Evolutionary conservation across 2,329 filamentous ascomycete genomes (phyloP).

Genomic region (Beauveria medogensis): DNA sequence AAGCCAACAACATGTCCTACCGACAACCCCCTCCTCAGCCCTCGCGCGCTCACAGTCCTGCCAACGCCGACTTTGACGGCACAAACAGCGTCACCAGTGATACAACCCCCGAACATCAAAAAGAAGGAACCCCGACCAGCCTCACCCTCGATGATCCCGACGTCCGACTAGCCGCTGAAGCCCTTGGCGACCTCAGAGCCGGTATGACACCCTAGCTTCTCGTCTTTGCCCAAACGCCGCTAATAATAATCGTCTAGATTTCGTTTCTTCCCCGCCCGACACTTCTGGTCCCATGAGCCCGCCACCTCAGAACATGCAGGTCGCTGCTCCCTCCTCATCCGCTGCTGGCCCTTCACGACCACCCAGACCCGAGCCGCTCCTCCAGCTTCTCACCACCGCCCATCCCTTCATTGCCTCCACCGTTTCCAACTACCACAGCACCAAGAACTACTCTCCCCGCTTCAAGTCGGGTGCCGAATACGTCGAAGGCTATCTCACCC

Average conservation of each 20-base stretch:
- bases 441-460: slow-evolving; percentile 83
- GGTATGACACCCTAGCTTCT: slow-evolving; percentile 41
- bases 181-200: slow-evolving; percentile 64
- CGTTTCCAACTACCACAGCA: slow-evolving; percentile 76
- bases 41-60: slow-evolving; percentile 34
- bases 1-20: slow-evolving; percentile 41
- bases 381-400: slow-evolving; percentile 79
- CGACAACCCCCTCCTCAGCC: slow-evolving; percentile 19
- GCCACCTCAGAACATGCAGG: slow-evolving; percentile 13
- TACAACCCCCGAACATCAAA: slow-evolving; percentile 39
- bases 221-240: neutral
- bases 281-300: slow-evolving; percentile 33
- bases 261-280: slow-evolving; percentile 54
- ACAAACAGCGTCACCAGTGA: slow-evolving; percentile 33
- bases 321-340: slow-evolving; percentile 15
- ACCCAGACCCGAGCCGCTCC: slow-evolving; percentile 64
- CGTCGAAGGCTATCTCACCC: slow-evolving; percentile 79
- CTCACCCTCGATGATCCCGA: slow-evolving; percentile 58
- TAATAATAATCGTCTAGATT: slow-evolving; percentile 40
- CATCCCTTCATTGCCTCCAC: slow-evolving; percentile 81
- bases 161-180: slow-evolving; percentile 64
- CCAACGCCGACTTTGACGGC: slow-evolving; percentile 41
- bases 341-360: slow-evolving; percentile 24
- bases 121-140: slow-evolving; percentile 38
- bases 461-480: slow-evolving; percentile 88